Percentiles rank a stretch among this genome's conserved stretches.
These are phyloP conservation scores for Penicillium glabrum DNA, from an alignment of 2,329 filamentous ascomycete genomes.

Conservation along the genomic window DNA sequence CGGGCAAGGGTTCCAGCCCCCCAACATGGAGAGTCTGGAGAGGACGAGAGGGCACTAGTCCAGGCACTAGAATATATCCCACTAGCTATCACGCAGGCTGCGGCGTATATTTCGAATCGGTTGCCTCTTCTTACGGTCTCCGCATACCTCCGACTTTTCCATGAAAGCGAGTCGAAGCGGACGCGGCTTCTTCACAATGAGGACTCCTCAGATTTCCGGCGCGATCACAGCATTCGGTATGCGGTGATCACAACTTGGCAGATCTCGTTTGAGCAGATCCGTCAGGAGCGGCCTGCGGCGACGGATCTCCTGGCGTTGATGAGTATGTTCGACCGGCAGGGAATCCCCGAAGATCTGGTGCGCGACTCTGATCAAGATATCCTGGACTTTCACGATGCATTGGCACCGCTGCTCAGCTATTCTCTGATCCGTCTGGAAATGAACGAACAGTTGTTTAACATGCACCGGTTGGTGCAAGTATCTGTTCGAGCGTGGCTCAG, in stretches of 20 bases:
- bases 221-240: conserved; percentile 35
- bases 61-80: not conserved
- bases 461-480: conserved; percentile 29
- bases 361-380: not conserved
- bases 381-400: not conserved
- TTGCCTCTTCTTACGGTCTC: conserved; percentile 29
- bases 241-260: conserved; percentile 41
- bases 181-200: conserved; percentile 24
- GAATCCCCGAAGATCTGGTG: conserved; percentile 14
- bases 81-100: conserved; percentile 30
- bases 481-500: conserved; percentile 24
- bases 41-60: conserved; percentile 11
- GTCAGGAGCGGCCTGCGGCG: not conserved
- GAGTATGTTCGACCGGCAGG: conserved; percentile 19
- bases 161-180: conserved; percentile 30
- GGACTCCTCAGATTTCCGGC: conserved; percentile 31
- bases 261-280: conserved; percentile 30
- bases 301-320: conserved; percentile 16
- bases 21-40: conserved; percentile 6
- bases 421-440: not conserved
- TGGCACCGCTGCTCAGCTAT: not conserved
- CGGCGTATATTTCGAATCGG: conserved; percentile 24
- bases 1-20: conserved; percentile 1
- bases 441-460: conserved; percentile 15
- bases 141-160: conserved; percentile 42